Evolutionary conservation across 2,329 filamentous ascomycete species (phyloP).

Genomic region (Rutstroemia sp.): DNA sequence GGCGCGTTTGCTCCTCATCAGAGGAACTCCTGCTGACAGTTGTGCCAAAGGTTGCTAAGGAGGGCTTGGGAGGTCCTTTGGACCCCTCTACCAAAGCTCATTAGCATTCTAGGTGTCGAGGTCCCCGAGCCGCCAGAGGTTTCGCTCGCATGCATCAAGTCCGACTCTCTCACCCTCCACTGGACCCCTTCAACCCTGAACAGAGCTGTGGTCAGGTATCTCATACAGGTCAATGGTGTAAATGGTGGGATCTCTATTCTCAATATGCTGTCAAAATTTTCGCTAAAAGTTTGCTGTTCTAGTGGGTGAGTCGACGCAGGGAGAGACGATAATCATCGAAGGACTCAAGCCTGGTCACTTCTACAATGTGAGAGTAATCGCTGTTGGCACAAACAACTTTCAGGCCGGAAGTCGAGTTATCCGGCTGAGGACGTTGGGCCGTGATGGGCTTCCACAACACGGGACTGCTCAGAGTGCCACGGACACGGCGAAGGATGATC

Average conservation of each 20-base stretch:
- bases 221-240: conserved; percentile 89
- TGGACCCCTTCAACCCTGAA: conserved; percentile 70
- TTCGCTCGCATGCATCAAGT: conserved; percentile 80
- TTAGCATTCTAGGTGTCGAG: conserved; percentile 86
- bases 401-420: conserved; percentile 82
- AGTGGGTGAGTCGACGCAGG: conserved; percentile 79
- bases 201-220: conserved; percentile 66
- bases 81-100: conserved; percentile 85
- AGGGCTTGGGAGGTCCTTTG: conserved; percentile 83
- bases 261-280: not conserved
- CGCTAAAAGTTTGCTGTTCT: conserved; percentile 12
- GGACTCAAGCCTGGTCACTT: conserved; percentile 80
- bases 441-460: conserved; percentile 55
- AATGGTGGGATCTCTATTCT: conserved; percentile 53
- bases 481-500: conserved; percentile 47
- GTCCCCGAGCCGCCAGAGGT: conserved; percentile 86
- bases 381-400: conserved; percentile 86
- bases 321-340: conserved; percentile 84
- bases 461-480: conserved; percentile 49
- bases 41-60: conserved; percentile 61
- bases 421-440: conserved; percentile 68
- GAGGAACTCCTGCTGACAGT: conserved; percentile 12
- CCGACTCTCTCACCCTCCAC: conserved; percentile 80
- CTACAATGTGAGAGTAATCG: conserved; percentile 89
- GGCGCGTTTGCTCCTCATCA: not conserved